Conservation (phyloP, 148 eudicot species). For the Silene conica region DNA sequence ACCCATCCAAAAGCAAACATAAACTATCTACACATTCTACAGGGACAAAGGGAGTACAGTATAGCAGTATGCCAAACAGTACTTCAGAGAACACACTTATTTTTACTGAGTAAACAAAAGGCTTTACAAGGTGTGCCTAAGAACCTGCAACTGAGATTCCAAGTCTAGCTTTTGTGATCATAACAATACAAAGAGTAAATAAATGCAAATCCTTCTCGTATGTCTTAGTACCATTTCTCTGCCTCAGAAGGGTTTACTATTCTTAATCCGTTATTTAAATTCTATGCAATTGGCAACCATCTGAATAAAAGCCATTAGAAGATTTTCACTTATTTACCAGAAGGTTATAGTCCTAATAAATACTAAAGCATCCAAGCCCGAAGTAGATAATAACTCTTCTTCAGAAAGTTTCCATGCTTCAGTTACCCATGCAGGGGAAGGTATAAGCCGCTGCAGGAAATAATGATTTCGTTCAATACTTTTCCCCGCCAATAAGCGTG, state of each 20-base stretch:
- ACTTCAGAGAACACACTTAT: no score
- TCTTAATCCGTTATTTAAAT: background rate
- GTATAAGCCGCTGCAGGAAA: conserved; percentile 45
- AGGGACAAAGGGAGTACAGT: no score
- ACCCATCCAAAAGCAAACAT: no score
- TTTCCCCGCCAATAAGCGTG: conserved; percentile 51
- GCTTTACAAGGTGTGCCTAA: background rate
- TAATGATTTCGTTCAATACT: conserved; percentile 16
- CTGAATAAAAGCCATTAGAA: background rate
- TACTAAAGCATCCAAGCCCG: conserved; percentile 83
- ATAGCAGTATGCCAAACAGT: no score
- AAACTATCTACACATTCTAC: no score
- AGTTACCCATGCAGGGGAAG: conserved; percentile 63
- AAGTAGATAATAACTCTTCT: conserved; percentile 53
- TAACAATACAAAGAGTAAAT: background rate
- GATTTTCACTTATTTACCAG: conserved; percentile 38
- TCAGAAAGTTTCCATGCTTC: conserved; percentile 62
- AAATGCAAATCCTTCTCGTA: background rate
- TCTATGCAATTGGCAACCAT: background rate
- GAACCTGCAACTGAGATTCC: background rate
- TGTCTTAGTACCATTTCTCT: background rate
- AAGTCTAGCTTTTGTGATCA: background rate
- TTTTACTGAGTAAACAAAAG: background rate
- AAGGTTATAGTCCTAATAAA: conserved; percentile 62
- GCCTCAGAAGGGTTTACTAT: background rate